Conservation (phyloP, 2,329 filamentous ascomycete genomes). For the Aspergillus carbonarius region DNA sequence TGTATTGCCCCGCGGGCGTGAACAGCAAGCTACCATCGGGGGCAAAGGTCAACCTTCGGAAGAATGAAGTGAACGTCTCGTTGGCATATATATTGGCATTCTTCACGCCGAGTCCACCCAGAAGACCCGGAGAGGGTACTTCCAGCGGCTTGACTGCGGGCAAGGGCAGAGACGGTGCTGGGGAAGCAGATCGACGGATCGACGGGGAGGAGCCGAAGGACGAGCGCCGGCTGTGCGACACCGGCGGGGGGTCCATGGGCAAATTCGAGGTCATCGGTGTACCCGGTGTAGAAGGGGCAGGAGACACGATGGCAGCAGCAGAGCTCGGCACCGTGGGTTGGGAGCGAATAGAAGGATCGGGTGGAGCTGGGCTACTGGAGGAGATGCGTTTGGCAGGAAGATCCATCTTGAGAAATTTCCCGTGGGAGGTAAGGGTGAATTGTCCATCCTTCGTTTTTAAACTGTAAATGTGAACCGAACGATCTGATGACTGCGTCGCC, state of each 20-base stretch:
- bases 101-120: constrained; percentile 64
- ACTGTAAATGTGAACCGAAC: constrained; percentile 96
- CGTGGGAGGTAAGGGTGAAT: constrained; percentile 75
- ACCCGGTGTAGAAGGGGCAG: constrained; percentile 84
- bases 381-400: constrained; percentile 87
- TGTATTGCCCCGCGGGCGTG: constrained; percentile 93
- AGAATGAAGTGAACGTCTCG: constrained; percentile 96
- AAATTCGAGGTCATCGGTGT: constrained; percentile 86
- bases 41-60: constrained; percentile 87
- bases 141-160: constrained; percentile 95
- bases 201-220: constrained; percentile 81
- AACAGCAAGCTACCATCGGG: constrained; percentile 92
- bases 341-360: constrained; percentile 59
- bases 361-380: constrained; percentile 86
- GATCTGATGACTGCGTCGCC: constrained; percentile 95
- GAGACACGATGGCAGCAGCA: constrained; percentile 69
- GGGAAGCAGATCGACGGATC: constrained; percentile 81
- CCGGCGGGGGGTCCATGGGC: constrained; percentile 93
- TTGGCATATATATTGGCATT: constrained; percentile 94
- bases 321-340: constrained; percentile 37
- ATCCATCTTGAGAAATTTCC: constrained; percentile 87
- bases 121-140: constrained; percentile 72
- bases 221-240: constrained; percentile 89
- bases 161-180: constrained; percentile 87
- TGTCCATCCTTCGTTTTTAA: constrained; percentile 95